These are phyloP conservation scores for Diaporthe nobilis DNA, from an alignment of 2,329 filamentous ascomycete species.

Conservation along the genomic window DNA sequence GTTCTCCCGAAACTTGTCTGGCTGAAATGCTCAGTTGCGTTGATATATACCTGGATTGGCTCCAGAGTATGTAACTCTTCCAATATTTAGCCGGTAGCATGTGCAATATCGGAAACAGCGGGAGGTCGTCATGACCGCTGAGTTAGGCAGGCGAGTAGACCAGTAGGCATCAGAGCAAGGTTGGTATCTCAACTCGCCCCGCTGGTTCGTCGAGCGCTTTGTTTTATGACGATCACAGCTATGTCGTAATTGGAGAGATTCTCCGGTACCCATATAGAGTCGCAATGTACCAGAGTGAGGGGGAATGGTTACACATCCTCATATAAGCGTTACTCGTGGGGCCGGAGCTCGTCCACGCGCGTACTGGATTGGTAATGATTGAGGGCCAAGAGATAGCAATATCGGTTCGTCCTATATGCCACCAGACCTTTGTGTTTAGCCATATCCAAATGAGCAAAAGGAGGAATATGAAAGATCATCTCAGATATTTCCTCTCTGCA, in stretches of 20 bases:
- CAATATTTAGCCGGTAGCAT: conserved; percentile 2
- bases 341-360: not conserved
- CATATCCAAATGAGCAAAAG: not conserved
- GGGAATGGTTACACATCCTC: not conserved
- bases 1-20: conserved; percentile 1
- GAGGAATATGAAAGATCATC: not conserved
- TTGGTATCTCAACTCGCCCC: not conserved
- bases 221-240: not conserved
- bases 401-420: not conserved
- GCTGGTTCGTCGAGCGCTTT: not conserved
- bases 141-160: not conserved
- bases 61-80: not conserved
- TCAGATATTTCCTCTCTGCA: not conserved
- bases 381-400: not conserved
- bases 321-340: not conserved
- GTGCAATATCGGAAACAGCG: not conserved
- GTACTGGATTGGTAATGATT: not conserved
- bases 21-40: not conserved
- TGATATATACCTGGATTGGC: conserved; percentile 6
- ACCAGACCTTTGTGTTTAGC: conserved; percentile 2
- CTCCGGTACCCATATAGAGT: not conserved
- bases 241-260: not conserved
- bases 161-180: not conserved
- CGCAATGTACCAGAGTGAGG: not conserved
- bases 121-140: not conserved